These are phyloP conservation scores for Colletotrichum eleusines DNA, from an alignment of 2,329 filamentous ascomycete species.

Conservation along the genomic window DNA sequence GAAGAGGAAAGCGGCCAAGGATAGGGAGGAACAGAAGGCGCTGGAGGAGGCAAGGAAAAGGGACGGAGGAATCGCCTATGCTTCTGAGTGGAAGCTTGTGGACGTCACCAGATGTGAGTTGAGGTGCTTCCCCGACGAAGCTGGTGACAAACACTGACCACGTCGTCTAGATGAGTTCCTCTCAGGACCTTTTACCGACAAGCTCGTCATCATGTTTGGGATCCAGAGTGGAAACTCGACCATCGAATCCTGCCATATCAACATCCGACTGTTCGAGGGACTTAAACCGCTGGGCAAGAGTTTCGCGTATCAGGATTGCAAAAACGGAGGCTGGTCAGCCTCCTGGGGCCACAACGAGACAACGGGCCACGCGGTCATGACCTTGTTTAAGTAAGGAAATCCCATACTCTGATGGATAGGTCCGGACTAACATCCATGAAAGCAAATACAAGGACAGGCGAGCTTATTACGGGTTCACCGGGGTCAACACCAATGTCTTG, in stretches of 20 bases:
- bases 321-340: constrained; percentile 45
- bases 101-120: constrained; percentile 38
- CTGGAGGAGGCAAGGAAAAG: background rate
- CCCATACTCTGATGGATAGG: fast-evolving
- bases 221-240: constrained; percentile 20
- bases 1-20: background rate
- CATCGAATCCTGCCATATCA: constrained; percentile 41
- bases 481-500: constrained; percentile 26
- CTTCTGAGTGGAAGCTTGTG: constrained; percentile 33
- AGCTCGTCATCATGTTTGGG: background rate
- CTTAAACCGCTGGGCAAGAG: constrained; percentile 43
- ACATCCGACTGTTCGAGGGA: constrained; percentile 19
- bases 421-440: background rate
- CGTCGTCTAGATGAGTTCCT: background rate
- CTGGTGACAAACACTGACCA: background rate
- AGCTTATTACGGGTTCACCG: constrained; percentile 37
- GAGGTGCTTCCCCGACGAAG: background rate
- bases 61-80: constrained; percentile 16
- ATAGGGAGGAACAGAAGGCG: background rate
- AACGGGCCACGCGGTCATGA: constrained; percentile 48
- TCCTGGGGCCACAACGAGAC: constrained; percentile 50
- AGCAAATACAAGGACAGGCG: constrained; percentile 15
- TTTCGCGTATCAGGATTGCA: constrained; percentile 46
- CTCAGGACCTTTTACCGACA: background rate
- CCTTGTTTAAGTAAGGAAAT: constrained; percentile 48